A percentile compares a stretch with the other conserved stretches of the same genome.
phyloP scores from a whole-genome alignment of 306 rosid species.

The Vachellia pachyceras region DNA sequence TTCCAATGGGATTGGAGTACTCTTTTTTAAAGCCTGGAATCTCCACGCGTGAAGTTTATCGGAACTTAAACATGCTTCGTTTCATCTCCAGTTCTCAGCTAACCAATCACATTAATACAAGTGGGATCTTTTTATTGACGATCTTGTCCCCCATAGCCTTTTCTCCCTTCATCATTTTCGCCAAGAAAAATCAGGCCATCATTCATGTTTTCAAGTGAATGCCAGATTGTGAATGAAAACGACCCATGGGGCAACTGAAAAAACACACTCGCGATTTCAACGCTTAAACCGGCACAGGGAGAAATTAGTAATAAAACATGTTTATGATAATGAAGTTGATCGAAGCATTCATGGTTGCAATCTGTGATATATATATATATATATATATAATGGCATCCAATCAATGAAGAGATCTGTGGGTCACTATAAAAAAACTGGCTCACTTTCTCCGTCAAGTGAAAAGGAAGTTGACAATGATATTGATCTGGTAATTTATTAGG shows the following conservation, averaged over 20 bases:
- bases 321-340: not conserved
- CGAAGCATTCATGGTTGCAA: not conserved
- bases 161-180: not conserved
- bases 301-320: not conserved
- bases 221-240: not conserved
- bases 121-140: not conserved
- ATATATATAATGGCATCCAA: not conserved
- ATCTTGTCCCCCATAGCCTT: not conserved
- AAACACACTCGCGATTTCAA: not conserved
- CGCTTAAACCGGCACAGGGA: not conserved
- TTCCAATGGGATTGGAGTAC: not conserved
- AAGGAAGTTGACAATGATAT: not conserved
- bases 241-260: not conserved
- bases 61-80: not conserved
- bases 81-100: not conserved
- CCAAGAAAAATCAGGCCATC: not conserved
- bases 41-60: not conserved
- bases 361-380: not conserved
- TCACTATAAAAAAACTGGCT: not conserved
- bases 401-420: not conserved
- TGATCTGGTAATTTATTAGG: not conserved
- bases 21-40: not conserved
- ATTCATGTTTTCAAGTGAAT: not conserved
- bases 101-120: not conserved
- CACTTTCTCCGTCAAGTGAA: not conserved